These are phyloP conservation scores for Isabelozyma heimii DNA, from an alignment of 805 yeast genomes.

Conservation along the genomic window DNA sequence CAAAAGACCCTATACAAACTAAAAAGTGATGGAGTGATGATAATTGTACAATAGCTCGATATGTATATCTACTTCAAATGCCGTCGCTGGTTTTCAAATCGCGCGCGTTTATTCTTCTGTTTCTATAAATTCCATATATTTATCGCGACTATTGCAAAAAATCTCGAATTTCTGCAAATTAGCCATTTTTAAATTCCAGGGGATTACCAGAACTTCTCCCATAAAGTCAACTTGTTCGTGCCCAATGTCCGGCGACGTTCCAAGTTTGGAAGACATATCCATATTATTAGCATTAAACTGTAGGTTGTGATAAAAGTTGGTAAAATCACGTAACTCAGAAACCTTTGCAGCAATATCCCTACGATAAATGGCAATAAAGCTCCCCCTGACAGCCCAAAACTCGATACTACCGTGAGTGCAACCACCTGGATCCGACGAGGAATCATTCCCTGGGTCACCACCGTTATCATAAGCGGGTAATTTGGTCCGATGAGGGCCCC, in stretches of 20 bases:
- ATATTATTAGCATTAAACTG: slow-evolving; percentile 21
- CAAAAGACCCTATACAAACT: too few relatives aligned
- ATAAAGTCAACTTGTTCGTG: neutral
- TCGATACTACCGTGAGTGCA: slow-evolving; percentile 49
- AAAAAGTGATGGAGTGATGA: too few relatives aligned
- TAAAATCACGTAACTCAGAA: slow-evolving; percentile 48
- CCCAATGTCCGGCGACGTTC: neutral
- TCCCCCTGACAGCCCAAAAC: slow-evolving; percentile 62
- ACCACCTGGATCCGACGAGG: slow-evolving; percentile 53
- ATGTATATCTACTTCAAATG: too few relatives aligned
- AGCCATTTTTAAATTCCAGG: neutral
- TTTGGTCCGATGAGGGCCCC: slow-evolving; percentile 70
- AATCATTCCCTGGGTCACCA: slow-evolving; percentile 33
- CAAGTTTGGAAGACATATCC: slow-evolving; percentile 14
- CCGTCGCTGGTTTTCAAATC: too few relatives aligned
- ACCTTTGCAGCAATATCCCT: slow-evolving; percentile 46
- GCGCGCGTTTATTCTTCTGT: neutral
- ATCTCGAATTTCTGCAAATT: neutral
- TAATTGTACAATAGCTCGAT: neutral
- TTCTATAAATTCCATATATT: neutral
- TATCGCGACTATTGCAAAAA: neutral
- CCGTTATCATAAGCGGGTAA: slow-evolving; percentile 51
- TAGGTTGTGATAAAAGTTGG: slow-evolving; percentile 44
- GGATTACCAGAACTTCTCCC: slow-evolving; percentile 1
- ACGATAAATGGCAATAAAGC: slow-evolving; percentile 53